Base-by-base conservation (phyloP, 768 basidiomycete species). In the Pleurotus eryngii region DNA sequence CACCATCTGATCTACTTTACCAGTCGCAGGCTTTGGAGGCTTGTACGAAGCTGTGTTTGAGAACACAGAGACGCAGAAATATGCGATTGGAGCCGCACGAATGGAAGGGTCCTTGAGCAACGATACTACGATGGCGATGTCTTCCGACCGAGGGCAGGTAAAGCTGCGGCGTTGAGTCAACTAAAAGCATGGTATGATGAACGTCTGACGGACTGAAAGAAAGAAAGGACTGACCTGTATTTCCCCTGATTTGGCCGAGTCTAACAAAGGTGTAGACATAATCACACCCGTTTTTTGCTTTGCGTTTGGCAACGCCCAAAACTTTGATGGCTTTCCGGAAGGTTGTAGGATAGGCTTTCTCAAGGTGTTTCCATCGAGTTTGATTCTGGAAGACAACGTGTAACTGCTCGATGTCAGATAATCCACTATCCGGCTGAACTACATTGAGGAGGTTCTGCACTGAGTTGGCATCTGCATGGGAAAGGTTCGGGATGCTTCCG, bases 361-460 rank as follows among this genome's bases (percentile, higher is more conserved):
- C 65, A 22, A 81, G 59, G 8, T 51, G 59, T 4, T 68, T 62
- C 35, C 79, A 60, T 45, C 64, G 71, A 18, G 45, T 24, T 17
- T 59, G 57, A 54, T 74, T 63, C 5, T 50, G 56, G 22, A 80
- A 55, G 8, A 80, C 63, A 1, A 63, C 60, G 59, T 78, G 73
- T 3, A 82, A 68, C 55, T 81, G 78, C 65, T 82, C 81, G 30
- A 82, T 81, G 62, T 82, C 81, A 1, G 77, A 68, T 27, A 70
- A 58, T 22, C 45, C 18, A 7, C 4, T 40, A 22, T 30, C 57
- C 43, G 37, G 50, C 48, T 15, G 55, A 43, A 15, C 38, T 47
- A 62, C 67, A 55, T 65, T 68, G 42, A 82, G 65, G 17, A 80
- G 59, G 37, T 70, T 72, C 59, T 70, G 71, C 55, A 82, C 61